Evolutionary conservation across 352 stramenopile species (phyloP), one percentile per base, ranked within the genome.

Genomic region (Globisporangium paroecandrum): DNA sequence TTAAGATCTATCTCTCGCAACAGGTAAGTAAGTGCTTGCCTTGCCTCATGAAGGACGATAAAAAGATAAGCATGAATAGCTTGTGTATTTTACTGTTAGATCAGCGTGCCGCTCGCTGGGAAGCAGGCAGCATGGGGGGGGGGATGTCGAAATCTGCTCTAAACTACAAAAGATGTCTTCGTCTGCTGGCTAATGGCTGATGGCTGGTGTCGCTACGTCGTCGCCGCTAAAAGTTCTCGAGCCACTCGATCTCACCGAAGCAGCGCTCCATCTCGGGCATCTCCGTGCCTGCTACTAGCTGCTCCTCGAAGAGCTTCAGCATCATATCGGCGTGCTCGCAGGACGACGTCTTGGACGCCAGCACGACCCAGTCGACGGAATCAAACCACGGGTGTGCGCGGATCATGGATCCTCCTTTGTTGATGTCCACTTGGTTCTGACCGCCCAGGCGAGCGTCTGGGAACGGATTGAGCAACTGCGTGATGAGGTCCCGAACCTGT

Each of bases 351-450:
- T 91, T 93, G 64, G 86, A 91, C 12, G 83, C 85, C 32, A 95
- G 63, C 18, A 87, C 63, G 20, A 94, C 70, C 87, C 87, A 95
- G 69, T 94, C 85, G 56, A 95, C 74, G 1, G 67, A 77, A 38
- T 81, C 78, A 69, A 95, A 95, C 86, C 85, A 94, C 72, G 83
- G 78, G 63, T 95, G 85, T 5, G 83, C 81, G 63, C 87, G 87
- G 64, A 95, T 87, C 46, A 92, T 77, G 4, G 85, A 94, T 25
- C 85, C 87, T 24, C 85, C 87, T 47, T 90, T 92, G 57, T 62
- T 77, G 64, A 94, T 93, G 57, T 93, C 85, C 29, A 93, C 82
- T 9, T 89, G 69, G 55, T 85, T 87, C 65, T 94, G 85, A 32
- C 84, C 80, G 20, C 87, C 87, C 1, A 93, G 62, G 18, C 87